Evolutionary conservation across 2,329 filamentous ascomycete genomes (phyloP).

Genomic region (Chrysoporthe puriensis): DNA sequence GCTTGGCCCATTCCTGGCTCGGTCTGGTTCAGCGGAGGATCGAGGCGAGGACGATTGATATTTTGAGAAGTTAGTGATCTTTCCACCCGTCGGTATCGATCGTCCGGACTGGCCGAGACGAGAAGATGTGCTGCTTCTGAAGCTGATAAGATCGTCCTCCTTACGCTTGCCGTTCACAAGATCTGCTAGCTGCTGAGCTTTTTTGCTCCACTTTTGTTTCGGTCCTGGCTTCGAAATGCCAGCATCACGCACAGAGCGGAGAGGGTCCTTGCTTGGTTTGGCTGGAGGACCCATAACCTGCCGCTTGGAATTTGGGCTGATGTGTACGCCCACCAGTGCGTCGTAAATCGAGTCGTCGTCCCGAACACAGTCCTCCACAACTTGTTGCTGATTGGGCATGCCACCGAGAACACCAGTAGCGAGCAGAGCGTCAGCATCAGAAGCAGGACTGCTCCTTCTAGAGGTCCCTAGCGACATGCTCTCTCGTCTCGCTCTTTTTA

Average conservation of each 20-base stretch:
- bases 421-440: slow-evolving; percentile 44
- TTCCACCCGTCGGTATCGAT: slow-evolving; percentile 20
- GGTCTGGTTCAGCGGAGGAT: slow-evolving; percentile 26
- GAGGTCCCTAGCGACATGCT: slow-evolving; percentile 34
- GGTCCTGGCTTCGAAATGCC: slow-evolving; percentile 21
- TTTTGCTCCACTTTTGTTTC: slow-evolving; percentile 25
- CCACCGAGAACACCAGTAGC: slow-evolving; percentile 48
- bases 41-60: slow-evolving; percentile 29
- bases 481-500: slow-evolving; percentile 36
- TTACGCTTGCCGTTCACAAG: slow-evolving; percentile 25
- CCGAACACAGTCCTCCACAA: slow-evolving; percentile 41
- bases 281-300: slow-evolving; percentile 27
- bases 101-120: slow-evolving; percentile 26
- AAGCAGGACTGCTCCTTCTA: slow-evolving; percentile 35
- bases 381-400: slow-evolving; percentile 43
- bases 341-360: slow-evolving; percentile 32
- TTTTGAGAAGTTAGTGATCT: slow-evolving; percentile 28
- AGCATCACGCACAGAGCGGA: slow-evolving; percentile 26
- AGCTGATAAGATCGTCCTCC: slow-evolving; percentile 29
- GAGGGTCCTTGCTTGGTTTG: slow-evolving; percentile 26
- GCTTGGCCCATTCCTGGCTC: slow-evolving; percentile 19
- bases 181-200: slow-evolving; percentile 26
- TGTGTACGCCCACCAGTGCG: slow-evolving; percentile 28
- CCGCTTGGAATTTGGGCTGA: slow-evolving; percentile 23
- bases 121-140: slow-evolving; percentile 28